Evolutionary conservation across 2,329 filamentous ascomycete genomes (phyloP).

Genomic region (Ceratocystis lukuohia): DNA sequence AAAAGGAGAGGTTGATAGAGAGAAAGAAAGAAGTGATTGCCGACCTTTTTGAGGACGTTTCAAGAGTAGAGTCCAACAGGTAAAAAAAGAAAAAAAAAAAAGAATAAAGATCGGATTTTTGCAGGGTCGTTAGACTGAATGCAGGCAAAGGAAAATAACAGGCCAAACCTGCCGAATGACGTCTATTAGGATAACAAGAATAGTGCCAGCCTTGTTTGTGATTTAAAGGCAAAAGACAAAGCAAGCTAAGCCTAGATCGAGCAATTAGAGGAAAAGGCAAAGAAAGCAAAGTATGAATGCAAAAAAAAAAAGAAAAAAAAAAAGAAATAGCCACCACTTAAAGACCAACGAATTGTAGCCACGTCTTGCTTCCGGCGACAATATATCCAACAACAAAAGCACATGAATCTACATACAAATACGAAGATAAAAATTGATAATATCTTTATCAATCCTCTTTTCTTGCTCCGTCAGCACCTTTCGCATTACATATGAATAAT

Average conservation of each 20-base stretch:
- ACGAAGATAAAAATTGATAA: not conserved
- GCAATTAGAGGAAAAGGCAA: not conserved
- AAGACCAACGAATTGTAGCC: not conserved
- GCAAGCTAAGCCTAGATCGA: not conserved
- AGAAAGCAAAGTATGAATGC: not conserved
- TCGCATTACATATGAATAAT: too few relatives aligned
- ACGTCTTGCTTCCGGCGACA: not conserved
- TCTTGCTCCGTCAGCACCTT: too few relatives aligned
- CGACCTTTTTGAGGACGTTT: not conserved
- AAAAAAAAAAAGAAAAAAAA: not conserved
- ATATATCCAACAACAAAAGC: not conserved
- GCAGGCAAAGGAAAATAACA: too few relatives aligned
- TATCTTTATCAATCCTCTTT: too few relatives aligned
- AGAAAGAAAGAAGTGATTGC: not conserved
- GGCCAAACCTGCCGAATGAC: too few relatives aligned
- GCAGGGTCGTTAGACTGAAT: too few relatives aligned
- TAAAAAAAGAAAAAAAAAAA: not conserved
- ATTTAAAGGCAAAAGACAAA: too few relatives aligned
- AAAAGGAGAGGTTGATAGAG: not conserved
- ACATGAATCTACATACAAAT: too few relatives aligned
- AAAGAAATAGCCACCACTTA: not conserved
- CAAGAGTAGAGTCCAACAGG: not conserved
- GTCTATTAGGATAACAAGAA: too few relatives aligned
- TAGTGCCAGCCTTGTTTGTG: too few relatives aligned
- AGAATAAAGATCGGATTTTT: not conserved